Evolutionary conservation across 2,329 filamentous ascomycete genomes (phyloP).

Genomic region (Akanthomyces lecanii): DNA sequence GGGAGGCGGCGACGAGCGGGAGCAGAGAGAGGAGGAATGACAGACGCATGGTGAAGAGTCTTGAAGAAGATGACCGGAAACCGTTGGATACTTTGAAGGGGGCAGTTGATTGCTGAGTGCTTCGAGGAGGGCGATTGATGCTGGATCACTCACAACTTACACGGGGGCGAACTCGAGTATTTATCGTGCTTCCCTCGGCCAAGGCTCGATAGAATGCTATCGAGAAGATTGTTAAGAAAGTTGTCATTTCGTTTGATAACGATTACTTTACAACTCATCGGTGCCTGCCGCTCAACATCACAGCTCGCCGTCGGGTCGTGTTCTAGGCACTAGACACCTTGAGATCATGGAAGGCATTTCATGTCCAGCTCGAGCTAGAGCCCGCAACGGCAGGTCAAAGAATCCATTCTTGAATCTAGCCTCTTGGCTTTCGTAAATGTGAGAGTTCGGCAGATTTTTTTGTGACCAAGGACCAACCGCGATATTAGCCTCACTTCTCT

Average conservation of each 20-base stretch:
- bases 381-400: not conserved
- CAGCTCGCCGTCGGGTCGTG: not conserved
- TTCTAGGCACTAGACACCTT: not conserved
- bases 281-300: not conserved
- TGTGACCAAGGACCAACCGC: not conserved
- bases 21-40: slow-evolving; percentile 11
- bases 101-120: not conserved
- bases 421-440: not conserved
- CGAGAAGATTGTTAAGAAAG: not conserved
- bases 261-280: not conserved
- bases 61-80: no score
- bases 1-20: slow-evolving; percentile 10
- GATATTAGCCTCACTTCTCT: not conserved
- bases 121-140: not conserved
- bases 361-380: not conserved
- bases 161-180: not conserved
- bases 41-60: slow-evolving; percentile 4
- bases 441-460: not conserved
- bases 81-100: no score
- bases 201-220: not conserved
- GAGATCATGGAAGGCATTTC: not conserved
- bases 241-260: not conserved
- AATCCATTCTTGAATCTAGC: not conserved
- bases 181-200: not conserved
- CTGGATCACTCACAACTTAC: not conserved